A percentile compares a stretch with the other conserved stretches of the same genome.
Evolutionary conservation across 2,329 filamentous ascomycete genomes (phyloP).

Genomic region (Pyricularia grisea): DNA sequence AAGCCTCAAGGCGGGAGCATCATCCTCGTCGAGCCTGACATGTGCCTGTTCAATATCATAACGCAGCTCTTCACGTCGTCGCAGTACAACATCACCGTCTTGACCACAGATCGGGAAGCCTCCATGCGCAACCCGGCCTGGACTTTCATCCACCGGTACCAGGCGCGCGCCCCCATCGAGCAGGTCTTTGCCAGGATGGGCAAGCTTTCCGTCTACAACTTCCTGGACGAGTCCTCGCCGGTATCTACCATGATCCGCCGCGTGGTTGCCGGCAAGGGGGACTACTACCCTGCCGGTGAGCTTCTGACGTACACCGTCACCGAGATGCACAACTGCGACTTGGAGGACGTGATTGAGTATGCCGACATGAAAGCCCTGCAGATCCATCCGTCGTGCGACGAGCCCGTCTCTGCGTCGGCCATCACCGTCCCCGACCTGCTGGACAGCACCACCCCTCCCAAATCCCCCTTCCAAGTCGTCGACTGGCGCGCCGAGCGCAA

Average conservation of each 20-base stretch:
- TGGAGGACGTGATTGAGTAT: background rate
- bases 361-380: background rate
- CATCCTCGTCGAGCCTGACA: constrained; percentile 24
- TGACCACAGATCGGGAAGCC: background rate
- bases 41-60: constrained; percentile 12
- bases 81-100: background rate
- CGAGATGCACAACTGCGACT: background rate
- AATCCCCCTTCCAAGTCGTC: constrained; percentile 20
- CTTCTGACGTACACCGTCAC: background rate
- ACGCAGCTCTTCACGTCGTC: background rate
- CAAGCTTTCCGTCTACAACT: constrained; percentile 20
- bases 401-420: constrained; percentile 11
- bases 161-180: constrained; percentile 18
- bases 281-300: background rate
- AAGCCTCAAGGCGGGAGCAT: constrained; percentile 9
- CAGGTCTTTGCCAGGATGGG: constrained; percentile 13
- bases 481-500: constrained; percentile 28
- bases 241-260: constrained; percentile 17
- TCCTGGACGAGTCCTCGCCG: constrained; percentile 16
- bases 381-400: constrained; percentile 6
- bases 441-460: background rate
- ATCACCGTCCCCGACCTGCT: constrained; percentile 17
- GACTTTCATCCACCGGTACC: constrained; percentile 16
- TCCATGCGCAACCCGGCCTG: background rate
- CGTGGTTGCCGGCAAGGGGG: constrained; percentile 15